Conservation (phyloP, 768 basidiomycete species). For the Panellus pusillus region DNA sequence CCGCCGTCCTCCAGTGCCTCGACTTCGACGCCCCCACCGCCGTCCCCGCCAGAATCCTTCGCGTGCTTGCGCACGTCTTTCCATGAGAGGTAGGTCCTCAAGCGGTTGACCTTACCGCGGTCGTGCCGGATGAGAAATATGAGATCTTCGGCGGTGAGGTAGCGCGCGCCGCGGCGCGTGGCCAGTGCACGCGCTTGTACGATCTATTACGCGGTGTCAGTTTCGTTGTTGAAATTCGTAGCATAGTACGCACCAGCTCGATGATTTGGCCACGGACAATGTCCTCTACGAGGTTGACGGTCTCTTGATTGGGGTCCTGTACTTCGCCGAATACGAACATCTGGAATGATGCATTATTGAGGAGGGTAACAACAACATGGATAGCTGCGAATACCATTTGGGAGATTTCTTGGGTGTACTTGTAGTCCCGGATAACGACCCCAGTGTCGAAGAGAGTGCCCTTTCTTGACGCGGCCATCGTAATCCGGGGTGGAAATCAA, state of each 20-base stretch:
- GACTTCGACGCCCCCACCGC: slow-evolving; percentile 76
- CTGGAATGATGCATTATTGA: slow-evolving; percentile 35
- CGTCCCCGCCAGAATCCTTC: slow-evolving; percentile 85
- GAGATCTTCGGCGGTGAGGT: slow-evolving; percentile 89
- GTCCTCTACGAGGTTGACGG: slow-evolving; percentile 93
- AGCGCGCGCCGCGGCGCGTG: slow-evolving; percentile 78
- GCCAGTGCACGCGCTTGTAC: slow-evolving; percentile 87
- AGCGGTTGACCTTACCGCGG: slow-evolving; percentile 87
- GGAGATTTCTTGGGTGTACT: slow-evolving; percentile 88
- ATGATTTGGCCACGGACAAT: slow-evolving; percentile 89
- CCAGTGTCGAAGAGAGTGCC: slow-evolving; percentile 17
- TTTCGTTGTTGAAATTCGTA: neutral
- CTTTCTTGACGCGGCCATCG: slow-evolving; percentile 15
- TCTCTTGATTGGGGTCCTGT: slow-evolving; percentile 83
- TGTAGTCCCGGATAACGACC: slow-evolving; percentile 60
- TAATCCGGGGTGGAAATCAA: too few relatives aligned
- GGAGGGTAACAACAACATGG: neutral
- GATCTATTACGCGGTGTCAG: slow-evolving; percentile 50
- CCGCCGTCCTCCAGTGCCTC: slow-evolving; percentile 83
- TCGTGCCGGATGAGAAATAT: slow-evolving; percentile 96
- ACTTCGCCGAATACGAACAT: slow-evolving; percentile 99
- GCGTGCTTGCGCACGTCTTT: slow-evolving; percentile 96
- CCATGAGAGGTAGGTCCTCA: slow-evolving; percentile 94
- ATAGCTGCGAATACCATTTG: slow-evolving; percentile 68
- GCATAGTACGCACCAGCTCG: slow-evolving; percentile 63